phyloP scores from a whole-genome alignment of 2,329 filamentous ascomycete species.

The Stagonosporopsis chrysanthemi region DNA sequence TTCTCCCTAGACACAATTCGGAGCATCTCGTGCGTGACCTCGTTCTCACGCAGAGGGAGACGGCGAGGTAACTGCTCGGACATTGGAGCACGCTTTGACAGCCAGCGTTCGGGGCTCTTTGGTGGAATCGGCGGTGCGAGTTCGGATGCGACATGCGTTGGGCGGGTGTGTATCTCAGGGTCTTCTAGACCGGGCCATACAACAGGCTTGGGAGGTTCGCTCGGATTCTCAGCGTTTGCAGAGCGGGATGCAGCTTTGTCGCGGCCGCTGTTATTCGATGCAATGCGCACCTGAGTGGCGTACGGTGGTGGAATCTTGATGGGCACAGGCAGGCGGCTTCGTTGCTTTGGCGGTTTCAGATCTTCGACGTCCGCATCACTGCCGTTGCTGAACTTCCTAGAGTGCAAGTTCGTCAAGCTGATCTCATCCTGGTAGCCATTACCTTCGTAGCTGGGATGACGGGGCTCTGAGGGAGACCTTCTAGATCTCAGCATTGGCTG shows the following conservation, averaged over 20 bases:
- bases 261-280: constrained; percentile 10
- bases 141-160: constrained; percentile 6
- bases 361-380: neutral
- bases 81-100: neutral
- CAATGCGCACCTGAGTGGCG: constrained; percentile 17
- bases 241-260: neutral
- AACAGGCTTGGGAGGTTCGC: neutral
- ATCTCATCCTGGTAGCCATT: constrained; percentile 32
- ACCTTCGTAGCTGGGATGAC: constrained; percentile 37
- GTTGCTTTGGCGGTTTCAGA: neutral
- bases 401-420: constrained; percentile 26
- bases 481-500: neutral
- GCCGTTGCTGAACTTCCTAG: constrained; percentile 2
- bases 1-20: constrained; percentile 46
- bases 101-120: constrained; percentile 29
- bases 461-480: constrained; percentile 8
- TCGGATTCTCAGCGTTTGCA: neutral
- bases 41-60: neutral
- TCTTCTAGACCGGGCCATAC: constrained; percentile 21
- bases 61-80: constrained; percentile 6
- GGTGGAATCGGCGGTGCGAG: constrained; percentile 29
- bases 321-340: constrained; percentile 30
- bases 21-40: constrained; percentile 15
- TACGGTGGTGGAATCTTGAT: constrained; percentile 29
- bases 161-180: constrained; percentile 9